Percentiles rank a stretch among this genome's conserved stretches.
Conservation (phyloP, 2,329 filamentous ascomycete species). For the Alternaria longipes region DNA sequence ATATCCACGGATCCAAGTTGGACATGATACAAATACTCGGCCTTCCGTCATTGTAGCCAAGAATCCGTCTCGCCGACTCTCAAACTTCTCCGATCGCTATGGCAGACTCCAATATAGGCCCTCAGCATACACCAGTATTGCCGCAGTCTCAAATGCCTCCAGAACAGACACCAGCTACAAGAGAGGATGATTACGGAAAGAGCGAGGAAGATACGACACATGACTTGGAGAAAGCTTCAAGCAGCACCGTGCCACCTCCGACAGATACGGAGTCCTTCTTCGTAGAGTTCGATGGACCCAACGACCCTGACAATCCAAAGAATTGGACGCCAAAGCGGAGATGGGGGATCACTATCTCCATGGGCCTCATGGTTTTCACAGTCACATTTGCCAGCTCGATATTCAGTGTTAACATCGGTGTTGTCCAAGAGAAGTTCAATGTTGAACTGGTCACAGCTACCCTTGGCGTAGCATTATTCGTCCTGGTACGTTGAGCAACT, state of each 20-base stretch:
- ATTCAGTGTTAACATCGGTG: conserved; percentile 67
- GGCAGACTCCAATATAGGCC: background rate
- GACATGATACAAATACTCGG: conserved; percentile 13
- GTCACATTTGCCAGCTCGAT: conserved; percentile 62
- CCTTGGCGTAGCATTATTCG: conserved; percentile 60
- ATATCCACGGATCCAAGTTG: background rate
- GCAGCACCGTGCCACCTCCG: background rate
- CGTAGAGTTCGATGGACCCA: conserved; percentile 76
- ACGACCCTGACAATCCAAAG: conserved; percentile 74
- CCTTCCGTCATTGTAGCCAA: background rate
- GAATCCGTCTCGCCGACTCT: background rate
- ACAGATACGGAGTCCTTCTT: conserved; percentile 49
- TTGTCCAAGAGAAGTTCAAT: conserved; percentile 61
- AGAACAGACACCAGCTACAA: background rate
- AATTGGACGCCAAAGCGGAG: conserved; percentile 78
- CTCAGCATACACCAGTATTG: background rate
- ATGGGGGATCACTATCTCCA: conserved; percentile 70
- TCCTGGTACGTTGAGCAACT: conserved; percentile 42
- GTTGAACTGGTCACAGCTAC: conserved; percentile 58
- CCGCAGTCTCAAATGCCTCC: background rate
- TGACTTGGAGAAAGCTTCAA: conserved; percentile 21
- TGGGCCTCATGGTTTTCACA: conserved; percentile 56
- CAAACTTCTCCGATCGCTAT: background rate
- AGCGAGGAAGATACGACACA: conserved; percentile 13
- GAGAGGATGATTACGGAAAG: conserved; percentile 3